A percentile compares a stretch with the other conserved stretches of the same genome.
Evolutionary conservation across 495 filamentous ascomycete species (phyloP).

Genomic region (Aspergillus ostianus): DNA sequence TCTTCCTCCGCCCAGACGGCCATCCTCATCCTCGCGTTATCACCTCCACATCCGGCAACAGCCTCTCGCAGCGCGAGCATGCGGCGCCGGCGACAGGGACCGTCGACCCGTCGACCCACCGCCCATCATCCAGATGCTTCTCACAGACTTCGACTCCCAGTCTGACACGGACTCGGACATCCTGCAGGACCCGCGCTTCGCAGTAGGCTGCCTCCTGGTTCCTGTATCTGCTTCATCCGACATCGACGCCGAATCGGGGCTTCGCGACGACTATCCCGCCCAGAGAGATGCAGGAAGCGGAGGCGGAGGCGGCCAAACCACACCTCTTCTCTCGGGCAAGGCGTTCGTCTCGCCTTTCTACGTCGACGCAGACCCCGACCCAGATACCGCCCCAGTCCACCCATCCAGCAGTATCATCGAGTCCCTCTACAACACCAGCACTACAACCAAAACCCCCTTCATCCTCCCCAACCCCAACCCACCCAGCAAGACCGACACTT

Average conservation of each 20-base stretch:
- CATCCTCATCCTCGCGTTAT: conserved; percentile 41
- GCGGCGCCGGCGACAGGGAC: conserved; percentile 92
- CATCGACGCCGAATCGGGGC: conserved; percentile 3
- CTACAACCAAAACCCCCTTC: neutral
- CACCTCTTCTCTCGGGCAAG: conserved; percentile 40
- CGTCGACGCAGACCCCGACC: conserved; percentile 45
- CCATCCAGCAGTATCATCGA: conserved; percentile 29
- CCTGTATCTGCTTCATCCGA: conserved; percentile 41
- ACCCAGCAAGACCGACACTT: conserved; percentile 10
- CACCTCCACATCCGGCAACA: conserved; percentile 82
- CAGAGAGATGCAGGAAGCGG: conserved; percentile 1
- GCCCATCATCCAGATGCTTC: conserved; percentile 83
- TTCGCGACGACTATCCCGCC: conserved; percentile 6
- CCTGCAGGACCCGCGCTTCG: conserved; percentile 71
- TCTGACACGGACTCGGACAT: conserved; percentile 52
- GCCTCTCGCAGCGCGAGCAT: conserved; percentile 83
- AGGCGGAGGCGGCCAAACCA: conserved; percentile 19
- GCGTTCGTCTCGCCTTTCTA: conserved; percentile 43
- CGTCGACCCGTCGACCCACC: conserved; percentile 92
- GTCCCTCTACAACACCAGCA: neutral
- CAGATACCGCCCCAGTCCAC: conserved; percentile 58
- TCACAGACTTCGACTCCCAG: conserved; percentile 61
- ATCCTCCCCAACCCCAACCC: too few relatives aligned
- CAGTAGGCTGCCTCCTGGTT: conserved; percentile 73
- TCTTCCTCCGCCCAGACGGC: conserved; percentile 21